Evolutionary conservation across 805 yeast species (phyloP), one percentile per base, ranked within the genome.

Genomic region (Saccharomyces cerevisiae): DNA sequence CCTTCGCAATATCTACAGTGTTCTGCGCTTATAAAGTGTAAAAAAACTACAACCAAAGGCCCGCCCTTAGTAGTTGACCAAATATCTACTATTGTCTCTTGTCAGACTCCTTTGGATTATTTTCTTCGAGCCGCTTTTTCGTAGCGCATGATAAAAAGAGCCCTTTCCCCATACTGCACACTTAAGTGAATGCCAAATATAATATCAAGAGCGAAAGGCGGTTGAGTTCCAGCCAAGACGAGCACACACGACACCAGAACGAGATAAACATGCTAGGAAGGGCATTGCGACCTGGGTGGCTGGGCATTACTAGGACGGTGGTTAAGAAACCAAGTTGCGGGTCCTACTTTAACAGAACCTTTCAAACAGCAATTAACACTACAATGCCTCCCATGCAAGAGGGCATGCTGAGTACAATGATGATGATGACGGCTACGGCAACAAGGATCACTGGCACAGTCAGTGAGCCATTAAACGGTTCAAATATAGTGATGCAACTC

Each of bases 401-500:
- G 29, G 51, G 51, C 46, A 21, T 32, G 46, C 46, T 41, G 11
- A 49, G n/a, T 29, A 14, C 36, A 29, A 27, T 27, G 36, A 29
- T n/a, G 24, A 47, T 47, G 13, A 31, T 21, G 24, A 47, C 17
- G 21, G 22, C 48, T n/a, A 26, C 32, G 21, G 26, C 17, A 17
- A 22, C 31, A 13, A 27, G 31, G 36, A 47, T 36, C 24, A 9
- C 22, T 17, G 17, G 11, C 24, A 36, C 22, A 17, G 43, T 36
- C 11, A 36, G 24, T 4, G 43, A 36, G 24, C 22, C 24, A 17
- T 36, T 36, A 17, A 17, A 4, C 24, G 43, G 22, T 11, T 6
- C 43, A 21, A 36, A 13, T 9, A 36, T 36, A 36, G 43, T 47
- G 47, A 63, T 81, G 63, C 64, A 75, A 57, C 66, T 80, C 62